These are phyloP conservation scores for Aethionema arabicum DNA, from an alignment of 345 rosid species.

Conservation along the genomic window DNA sequence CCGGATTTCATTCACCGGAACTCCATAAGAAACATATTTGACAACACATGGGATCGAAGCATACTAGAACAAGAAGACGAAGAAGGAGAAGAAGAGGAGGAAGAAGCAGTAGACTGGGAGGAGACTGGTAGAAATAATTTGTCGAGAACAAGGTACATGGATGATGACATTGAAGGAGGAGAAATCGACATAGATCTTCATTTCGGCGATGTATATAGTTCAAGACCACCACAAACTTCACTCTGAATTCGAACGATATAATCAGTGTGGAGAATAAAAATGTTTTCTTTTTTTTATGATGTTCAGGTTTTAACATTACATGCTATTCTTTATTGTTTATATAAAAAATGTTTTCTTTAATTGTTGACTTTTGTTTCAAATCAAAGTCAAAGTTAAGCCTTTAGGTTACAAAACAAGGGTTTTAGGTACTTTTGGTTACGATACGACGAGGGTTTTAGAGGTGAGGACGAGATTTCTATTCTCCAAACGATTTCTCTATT, in stretches of 20 bases:
- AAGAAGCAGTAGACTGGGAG: constrained; percentile 47
- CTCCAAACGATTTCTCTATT: constrained; percentile 3
- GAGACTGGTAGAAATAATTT: constrained; percentile 38
- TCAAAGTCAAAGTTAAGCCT: no score
- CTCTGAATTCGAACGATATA: constrained; percentile 8
- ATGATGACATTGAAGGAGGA: constrained; percentile 55
- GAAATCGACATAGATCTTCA: constrained; percentile 48
- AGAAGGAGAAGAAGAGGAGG: constrained; percentile 41
- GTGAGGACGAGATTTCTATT: background rate
- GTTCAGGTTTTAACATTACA: constrained; percentile 8
- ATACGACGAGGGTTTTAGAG: background rate
- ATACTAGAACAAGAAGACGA: constrained; percentile 36
- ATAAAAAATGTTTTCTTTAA: background rate
- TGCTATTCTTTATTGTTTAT: constrained; percentile 37
- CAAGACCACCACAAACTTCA: constrained; percentile 57
- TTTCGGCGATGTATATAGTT: constrained; percentile 73
- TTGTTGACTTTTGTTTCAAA: no score
- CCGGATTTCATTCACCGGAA: constrained; percentile 46
- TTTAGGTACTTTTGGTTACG: background rate
- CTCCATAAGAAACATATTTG: constrained; percentile 30
- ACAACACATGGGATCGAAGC: constrained; percentile 32
- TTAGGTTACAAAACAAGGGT: background rate
- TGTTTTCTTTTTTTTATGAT: constrained; percentile 8
- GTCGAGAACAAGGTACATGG: constrained; percentile 45
- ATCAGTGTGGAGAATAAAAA: constrained; percentile 22